Conservation (phyloP, 2,329 filamentous ascomycete genomes). For the Lachnellula cervina region DNA sequence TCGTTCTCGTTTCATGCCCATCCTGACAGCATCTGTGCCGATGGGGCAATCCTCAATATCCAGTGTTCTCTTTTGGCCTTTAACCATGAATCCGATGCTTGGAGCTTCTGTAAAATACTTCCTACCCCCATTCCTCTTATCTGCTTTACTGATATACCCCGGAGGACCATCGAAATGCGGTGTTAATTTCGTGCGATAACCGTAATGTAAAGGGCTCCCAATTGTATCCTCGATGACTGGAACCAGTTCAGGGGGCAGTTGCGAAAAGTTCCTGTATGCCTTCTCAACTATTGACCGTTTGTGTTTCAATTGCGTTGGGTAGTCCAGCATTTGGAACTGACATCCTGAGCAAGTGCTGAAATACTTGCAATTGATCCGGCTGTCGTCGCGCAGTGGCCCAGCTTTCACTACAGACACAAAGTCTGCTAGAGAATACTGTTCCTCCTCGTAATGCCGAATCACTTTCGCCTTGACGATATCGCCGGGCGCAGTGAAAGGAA, state of each 20-base stretch:
- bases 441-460: slow-evolving; percentile 61
- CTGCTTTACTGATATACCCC: slow-evolving; percentile 40
- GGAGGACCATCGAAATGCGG: slow-evolving; percentile 87
- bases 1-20: slow-evolving; percentile 76
- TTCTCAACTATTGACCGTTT: slow-evolving; percentile 86
- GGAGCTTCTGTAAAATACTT: slow-evolving; percentile 61
- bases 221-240: slow-evolving; percentile 80
- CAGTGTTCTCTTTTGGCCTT: slow-evolving; percentile 72
- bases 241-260: slow-evolving; percentile 68
- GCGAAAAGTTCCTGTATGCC: slow-evolving; percentile 87
- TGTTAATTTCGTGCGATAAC: slow-evolving; percentile 93
- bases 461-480: slow-evolving; percentile 77
- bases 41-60: slow-evolving; percentile 98
- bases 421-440: slow-evolving; percentile 73
- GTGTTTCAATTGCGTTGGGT: slow-evolving; percentile 75
- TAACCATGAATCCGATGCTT: slow-evolving; percentile 84
- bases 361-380: slow-evolving; percentile 75
- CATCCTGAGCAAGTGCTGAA: slow-evolving; percentile 86
- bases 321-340: slow-evolving; percentile 96
- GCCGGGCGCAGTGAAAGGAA: slow-evolving; percentile 84
- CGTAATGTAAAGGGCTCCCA: slow-evolving; percentile 83
- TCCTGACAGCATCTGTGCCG: slow-evolving; percentile 77
- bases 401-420: slow-evolving; percentile 72
- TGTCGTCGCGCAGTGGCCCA: slow-evolving; percentile 71
- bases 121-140: slow-evolving; percentile 47